Evolutionary conservation across 495 filamentous ascomycete species (phyloP).

Genomic region (Penicillium canariense): DNA sequence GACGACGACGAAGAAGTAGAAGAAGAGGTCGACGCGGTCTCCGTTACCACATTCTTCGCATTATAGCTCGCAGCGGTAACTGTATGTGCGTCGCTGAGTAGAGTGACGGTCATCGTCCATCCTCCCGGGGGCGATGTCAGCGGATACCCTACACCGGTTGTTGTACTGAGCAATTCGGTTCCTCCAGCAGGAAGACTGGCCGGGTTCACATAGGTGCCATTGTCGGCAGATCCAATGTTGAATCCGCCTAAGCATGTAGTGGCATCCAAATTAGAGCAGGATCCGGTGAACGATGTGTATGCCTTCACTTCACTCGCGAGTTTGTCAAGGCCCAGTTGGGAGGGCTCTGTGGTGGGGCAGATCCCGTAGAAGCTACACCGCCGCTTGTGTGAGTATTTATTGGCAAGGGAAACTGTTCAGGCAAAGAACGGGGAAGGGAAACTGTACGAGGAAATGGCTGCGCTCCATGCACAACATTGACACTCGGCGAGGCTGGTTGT

Average conservation of each 20-base stretch:
- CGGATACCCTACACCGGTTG: constrained; percentile 3
- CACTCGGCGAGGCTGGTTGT: background rate
- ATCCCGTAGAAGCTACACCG: background rate
- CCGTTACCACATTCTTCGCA: background rate
- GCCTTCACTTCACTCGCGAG: background rate
- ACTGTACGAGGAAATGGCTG: background rate
- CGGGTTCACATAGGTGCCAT: constrained; percentile 8
- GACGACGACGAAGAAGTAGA: too few species aligned
- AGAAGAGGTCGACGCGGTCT: background rate
- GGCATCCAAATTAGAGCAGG: background rate
- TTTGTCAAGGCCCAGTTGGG: background rate
- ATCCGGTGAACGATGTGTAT: background rate
- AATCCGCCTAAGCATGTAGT: constrained; percentile 1
- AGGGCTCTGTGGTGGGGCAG: background rate
- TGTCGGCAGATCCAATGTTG: constrained; percentile 9
- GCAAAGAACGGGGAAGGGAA: background rate
- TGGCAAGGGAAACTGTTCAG: background rate
- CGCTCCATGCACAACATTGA: background rate
- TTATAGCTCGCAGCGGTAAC: background rate
- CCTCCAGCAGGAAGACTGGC: constrained; percentile 5
- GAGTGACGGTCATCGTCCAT: constrained; percentile 5
- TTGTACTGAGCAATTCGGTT: constrained; percentile 5
- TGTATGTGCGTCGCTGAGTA: background rate
- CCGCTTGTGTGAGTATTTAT: too few species aligned
- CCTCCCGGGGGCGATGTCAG: constrained; percentile 14